Evolutionary conservation across 1,139 yeast species (phyloP), one percentile per base, ranked within the genome.

Genomic region (Pneumocystis canis): DNA sequence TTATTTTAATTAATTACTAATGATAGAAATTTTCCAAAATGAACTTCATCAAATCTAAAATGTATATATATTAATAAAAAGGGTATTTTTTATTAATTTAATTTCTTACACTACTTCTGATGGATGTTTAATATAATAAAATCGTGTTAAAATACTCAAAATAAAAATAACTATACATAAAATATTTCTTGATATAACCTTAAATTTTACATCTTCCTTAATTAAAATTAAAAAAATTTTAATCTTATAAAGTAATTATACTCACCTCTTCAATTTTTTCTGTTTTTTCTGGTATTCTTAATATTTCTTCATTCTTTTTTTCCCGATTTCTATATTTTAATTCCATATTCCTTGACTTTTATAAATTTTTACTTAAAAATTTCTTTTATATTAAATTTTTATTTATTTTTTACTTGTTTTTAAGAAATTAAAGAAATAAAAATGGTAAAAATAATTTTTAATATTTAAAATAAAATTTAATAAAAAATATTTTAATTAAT

Each of bases 11-110:
- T 67, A 69, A 65, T 87, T 89, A 20, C 95, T 84, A 32, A 61
- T 20, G 65, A 60, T 9, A 97, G 97, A 75, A 90, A 89, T 72
- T 89, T 89, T 58, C 98, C 98, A 71, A 92, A 92, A 74, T 92
- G 98, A 39, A 92, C 98, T 73, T 94, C 99, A 76, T 94, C 99
- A 71, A 94, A 94, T 28, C 64, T 63, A 37, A 54, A 18, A 31
- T 3, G 25, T 4, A 30, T 57, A 25, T 28, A 14, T 37, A 35
- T 11, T 32, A 18, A 39, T 53, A 3, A 30, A 35, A 40, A 37
- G n/a, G n/a, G n/a, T n/a, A n/a, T n/a, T n/a, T n/a, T 11, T 20
- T 16, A 37, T 37, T 18, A 2, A 16, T 5, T 11, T 5, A 59
- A 30, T 25, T 7, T 47, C 41, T 11, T 65, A 65, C 32, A 94